These are phyloP conservation scores for Tylopilus sp. DNA, from an alignment of 1,284 basidiomycete genomes.

Conservation along the genomic window DNA sequence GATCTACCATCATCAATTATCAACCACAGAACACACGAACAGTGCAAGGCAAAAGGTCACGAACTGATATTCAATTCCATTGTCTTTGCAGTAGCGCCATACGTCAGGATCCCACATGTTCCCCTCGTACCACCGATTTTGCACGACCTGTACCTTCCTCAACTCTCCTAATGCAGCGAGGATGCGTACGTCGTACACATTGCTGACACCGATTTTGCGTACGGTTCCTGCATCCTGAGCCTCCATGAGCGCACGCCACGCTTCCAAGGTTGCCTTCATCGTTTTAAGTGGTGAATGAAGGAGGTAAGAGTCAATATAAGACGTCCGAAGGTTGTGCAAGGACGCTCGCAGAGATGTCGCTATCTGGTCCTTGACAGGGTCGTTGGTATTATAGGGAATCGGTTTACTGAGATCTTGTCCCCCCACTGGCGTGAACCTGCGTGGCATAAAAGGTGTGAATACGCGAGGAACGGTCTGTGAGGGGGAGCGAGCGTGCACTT, in stretches of 20 bases:
- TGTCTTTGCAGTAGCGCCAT: conserved; percentile 62
- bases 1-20: conserved; percentile 59
- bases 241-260: conserved; percentile 70
- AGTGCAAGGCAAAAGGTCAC: conserved; percentile 35
- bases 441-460: conserved; percentile 9
- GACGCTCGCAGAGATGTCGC: conserved; percentile 71
- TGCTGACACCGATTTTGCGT: conserved; percentile 78
- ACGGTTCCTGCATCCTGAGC: conserved; percentile 75
- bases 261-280: conserved; percentile 68
- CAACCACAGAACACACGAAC: conserved; percentile 16
- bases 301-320: conserved; percentile 79
- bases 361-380: conserved; percentile 71
- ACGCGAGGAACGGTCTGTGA: conserved; percentile 1
- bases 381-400: conserved; percentile 74
- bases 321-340: conserved; percentile 72
- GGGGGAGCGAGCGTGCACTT: conserved; percentile 60
- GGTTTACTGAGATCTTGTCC: conserved; percentile 79
- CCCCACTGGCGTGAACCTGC: conserved; percentile 75
- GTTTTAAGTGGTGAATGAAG: conserved; percentile 81
- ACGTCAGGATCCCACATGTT: conserved; percentile 81
- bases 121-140: conserved; percentile 86
- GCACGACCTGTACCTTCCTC: conserved; percentile 76
- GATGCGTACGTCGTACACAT: conserved; percentile 72
- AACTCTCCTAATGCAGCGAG: conserved; percentile 64
- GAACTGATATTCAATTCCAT: conserved; percentile 80